Evolutionary conservation across 2,329 filamentous ascomycete genomes (phyloP), one percentile per base, ranked within the genome.

Genomic region (Cercospora berteroae): DNA sequence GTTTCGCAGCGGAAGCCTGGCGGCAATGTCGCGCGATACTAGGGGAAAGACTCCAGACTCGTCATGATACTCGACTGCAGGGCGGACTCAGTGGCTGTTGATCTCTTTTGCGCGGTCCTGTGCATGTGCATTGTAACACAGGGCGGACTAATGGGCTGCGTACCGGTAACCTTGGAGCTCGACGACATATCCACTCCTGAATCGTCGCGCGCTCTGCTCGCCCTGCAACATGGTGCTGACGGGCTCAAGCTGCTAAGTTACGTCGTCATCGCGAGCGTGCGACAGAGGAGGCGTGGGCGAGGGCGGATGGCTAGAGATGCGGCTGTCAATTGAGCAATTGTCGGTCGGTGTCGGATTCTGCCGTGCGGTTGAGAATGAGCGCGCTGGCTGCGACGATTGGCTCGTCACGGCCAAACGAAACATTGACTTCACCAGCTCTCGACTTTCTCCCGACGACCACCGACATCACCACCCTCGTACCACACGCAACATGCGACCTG

Each of bases 21-120:
- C 85, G 48, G 91, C 84, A 66, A 99, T 84, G 66, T 94, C 89
- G 2, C 92, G 88, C 10, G 90, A 89, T 52, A 98, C 83, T 62
- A 94, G 86, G 67, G 92, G 89, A 81, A 94, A 98, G 70, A 98
- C 87, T 75, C 91, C 90, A 77, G 92, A 91, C 63, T 95, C 94
- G 81, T 99, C 95, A 82, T 91, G 93, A 82, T 97, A 99, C 84
- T 98, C 94, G 83, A 97, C 93, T 96, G 75, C 29, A 55, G 29
- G n/a, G 18, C 33, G 10, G 23, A 50, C 44, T 70, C 65, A 70
- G 69, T 55, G 33, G 48, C 63, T 60, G 59, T 27, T 36, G 44
- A 25, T 52, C 59, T 39, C 52, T 60, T 33, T 60, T 31, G 36
- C 50, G 13, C 42, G 25, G 48, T 55, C 20, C 56, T 36, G 12